A percentile compares a stretch with the other conserved stretches of the same genome.
These are phyloP conservation scores for Wakefieldia striispora DNA, from an alignment of 768 basidiomycete species.

Conservation along the genomic window DNA sequence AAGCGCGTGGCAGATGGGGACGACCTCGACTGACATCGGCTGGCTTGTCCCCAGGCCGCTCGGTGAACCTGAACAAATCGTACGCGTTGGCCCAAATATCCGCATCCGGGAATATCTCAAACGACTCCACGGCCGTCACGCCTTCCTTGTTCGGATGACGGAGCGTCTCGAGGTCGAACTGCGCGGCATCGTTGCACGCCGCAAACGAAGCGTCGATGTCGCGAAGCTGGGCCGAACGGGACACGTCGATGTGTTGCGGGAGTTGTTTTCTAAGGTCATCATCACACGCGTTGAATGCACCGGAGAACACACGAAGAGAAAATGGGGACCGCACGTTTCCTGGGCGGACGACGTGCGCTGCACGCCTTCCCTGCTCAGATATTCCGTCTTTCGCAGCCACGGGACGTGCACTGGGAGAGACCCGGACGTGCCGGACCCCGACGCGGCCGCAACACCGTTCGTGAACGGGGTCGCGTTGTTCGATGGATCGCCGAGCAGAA, in stretches of 20 bases:
- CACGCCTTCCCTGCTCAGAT: slow-evolving; percentile 65
- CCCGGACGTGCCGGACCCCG: slow-evolving; percentile 40
- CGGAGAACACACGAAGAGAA: not conserved
- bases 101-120: slow-evolving; percentile 78
- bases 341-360: slow-evolving; percentile 40
- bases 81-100: slow-evolving; percentile 90
- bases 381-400: slow-evolving; percentile 93
- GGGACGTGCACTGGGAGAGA: slow-evolving; percentile 64
- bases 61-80: slow-evolving; percentile 82
- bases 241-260: slow-evolving; percentile 61
- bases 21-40: slow-evolving; percentile 51
- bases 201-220: slow-evolving; percentile 79
- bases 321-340: slow-evolving; percentile 53
- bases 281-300: not conserved
- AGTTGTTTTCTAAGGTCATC: slow-evolving; percentile 49
- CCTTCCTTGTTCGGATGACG: slow-evolving; percentile 78
- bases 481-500: slow-evolving; percentile 69
- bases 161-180: slow-evolving; percentile 56
- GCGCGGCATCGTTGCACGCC: slow-evolving; percentile 49
- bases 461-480: slow-evolving; percentile 42
- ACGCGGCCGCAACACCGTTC: slow-evolving; percentile 35
- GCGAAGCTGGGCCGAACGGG: slow-evolving; percentile 67
- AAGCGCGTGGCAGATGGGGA: not conserved
- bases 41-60: slow-evolving; percentile 77
- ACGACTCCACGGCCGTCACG: slow-evolving; percentile 75